Evolutionary conservation across 345 rosid genomes (phyloP).

Genomic region (Eucalyptus virginea): DNA sequence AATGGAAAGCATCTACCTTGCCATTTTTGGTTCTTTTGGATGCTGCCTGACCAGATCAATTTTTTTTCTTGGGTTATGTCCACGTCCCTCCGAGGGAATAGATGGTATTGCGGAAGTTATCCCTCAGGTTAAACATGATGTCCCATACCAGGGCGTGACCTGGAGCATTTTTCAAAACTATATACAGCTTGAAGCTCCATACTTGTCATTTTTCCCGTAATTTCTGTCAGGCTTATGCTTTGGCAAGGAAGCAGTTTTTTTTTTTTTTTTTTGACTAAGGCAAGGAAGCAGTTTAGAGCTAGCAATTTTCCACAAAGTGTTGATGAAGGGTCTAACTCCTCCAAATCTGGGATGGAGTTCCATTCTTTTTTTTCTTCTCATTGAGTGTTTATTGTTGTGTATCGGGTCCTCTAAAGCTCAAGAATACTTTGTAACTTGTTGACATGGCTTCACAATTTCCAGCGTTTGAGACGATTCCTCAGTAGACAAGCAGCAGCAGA

Average conservation of each 20-base stretch:
- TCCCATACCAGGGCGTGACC: neutral
- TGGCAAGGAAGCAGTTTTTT: neutral
- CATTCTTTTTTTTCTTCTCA: neutral
- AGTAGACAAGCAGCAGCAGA: too few species aligned
- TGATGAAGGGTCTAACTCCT: neutral
- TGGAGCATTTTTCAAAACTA: neutral
- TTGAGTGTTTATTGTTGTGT: neutral
- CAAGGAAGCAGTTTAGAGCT: neutral
- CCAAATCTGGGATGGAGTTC: neutral
- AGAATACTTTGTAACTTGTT: too few species aligned
- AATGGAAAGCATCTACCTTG: neutral
- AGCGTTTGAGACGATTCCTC: too few species aligned
- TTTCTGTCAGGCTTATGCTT: neutral
- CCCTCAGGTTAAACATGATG: neutral
- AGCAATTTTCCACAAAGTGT: neutral
- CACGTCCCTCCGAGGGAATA: neutral
- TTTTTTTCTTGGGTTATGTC: neutral
- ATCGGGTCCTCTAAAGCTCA: too few species aligned
- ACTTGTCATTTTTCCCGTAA: neutral
- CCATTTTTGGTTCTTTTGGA: neutral
- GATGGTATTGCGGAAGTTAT: neutral
- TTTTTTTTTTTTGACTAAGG: too few species aligned
- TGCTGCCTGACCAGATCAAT: neutral
- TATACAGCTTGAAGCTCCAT: neutral
- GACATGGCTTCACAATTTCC: too few species aligned